Base-by-base conservation (phyloP, 2,329 filamentous ascomycete species). In the Talaromyces sp. region DNA sequence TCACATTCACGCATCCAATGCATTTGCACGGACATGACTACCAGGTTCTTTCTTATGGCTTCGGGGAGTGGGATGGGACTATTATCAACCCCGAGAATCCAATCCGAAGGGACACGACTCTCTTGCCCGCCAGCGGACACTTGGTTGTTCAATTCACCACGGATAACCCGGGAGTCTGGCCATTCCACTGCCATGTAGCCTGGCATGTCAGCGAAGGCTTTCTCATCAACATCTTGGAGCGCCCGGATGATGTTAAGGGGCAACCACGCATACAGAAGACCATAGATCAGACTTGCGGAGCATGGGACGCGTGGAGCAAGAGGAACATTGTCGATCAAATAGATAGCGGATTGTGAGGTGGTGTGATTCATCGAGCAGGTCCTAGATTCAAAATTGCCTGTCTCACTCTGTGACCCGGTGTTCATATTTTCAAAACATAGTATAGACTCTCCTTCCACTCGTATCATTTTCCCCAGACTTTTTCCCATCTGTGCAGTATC, bases 141-240 rank as follows among this genome's bases (percentile, higher is more conserved):
- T 78, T 87, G 28, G 82, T 89, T 10, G 66, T 91, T 3, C 61
- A 73, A 0, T 76, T 77, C 61, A 62, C 70, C 35, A 64, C 67
- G 36, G 65, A 72, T 58, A 73, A 72, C 61, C 70, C 70, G 4
- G 70, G 81, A 48, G 75, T 87, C 31, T 87, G 84, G 84, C 73
- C 86, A 3, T 87, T 89, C 73, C 87, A 90, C 72, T 90, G 87
- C 71, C 88, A 91, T 69, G 85, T 90, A 53, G 86, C 88, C 68
- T 91, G 86, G 86, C 86, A 89, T 53, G 43, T 46, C 43, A 46
- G 43, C 43, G 25, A 19, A 46, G 43, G 43, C 43, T 46, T 46
- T 19, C 43, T 46, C 43, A 46, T 46, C 5, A 46, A 46, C 19
- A 28, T 46, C 43, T 46, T 46, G 43, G 43, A 46, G 43, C 43